Evolutionary conservation across 2,329 filamentous ascomycete species (phyloP).

Genomic region (Cordyceps cateniannulata): DNA sequence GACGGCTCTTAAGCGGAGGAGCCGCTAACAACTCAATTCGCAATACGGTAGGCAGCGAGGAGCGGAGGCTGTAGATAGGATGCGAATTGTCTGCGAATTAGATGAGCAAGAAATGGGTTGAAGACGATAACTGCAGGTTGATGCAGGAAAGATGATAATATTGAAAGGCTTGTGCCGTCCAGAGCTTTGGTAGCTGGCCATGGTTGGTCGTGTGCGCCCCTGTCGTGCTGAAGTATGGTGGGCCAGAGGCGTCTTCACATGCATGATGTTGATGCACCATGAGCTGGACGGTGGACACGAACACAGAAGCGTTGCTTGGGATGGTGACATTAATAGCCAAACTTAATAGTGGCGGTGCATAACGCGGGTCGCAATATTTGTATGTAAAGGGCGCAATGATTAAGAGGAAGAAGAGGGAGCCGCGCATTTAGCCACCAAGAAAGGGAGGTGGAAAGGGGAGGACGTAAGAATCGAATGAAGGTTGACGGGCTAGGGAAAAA

Average conservation of each 20-base stretch:
- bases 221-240: constrained; percentile 10
- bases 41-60: too few species aligned
- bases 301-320: background rate
- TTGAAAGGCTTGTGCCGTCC: background rate
- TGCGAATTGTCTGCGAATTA: too few species aligned
- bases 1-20: background rate
- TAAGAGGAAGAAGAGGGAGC: background rate
- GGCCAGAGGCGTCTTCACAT: constrained; percentile 1
- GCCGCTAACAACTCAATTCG: too few species aligned
- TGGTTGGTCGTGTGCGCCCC: background rate
- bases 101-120: too few species aligned
- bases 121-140: background rate
- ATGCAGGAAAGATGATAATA: background rate
- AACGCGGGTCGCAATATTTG: background rate
- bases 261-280: background rate
- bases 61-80: too few species aligned
- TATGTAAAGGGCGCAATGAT: background rate
- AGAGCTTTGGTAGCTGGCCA: background rate
- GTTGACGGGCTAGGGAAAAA: background rate
- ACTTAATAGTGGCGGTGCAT: background rate
- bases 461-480: background rate
- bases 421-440: too few species aligned
- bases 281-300: background rate
- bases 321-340: background rate
- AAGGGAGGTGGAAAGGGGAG: background rate